phyloP scores from a whole-genome alignment of 2,329 filamentous ascomycete species.

The Sarocladium strictum region DNA sequence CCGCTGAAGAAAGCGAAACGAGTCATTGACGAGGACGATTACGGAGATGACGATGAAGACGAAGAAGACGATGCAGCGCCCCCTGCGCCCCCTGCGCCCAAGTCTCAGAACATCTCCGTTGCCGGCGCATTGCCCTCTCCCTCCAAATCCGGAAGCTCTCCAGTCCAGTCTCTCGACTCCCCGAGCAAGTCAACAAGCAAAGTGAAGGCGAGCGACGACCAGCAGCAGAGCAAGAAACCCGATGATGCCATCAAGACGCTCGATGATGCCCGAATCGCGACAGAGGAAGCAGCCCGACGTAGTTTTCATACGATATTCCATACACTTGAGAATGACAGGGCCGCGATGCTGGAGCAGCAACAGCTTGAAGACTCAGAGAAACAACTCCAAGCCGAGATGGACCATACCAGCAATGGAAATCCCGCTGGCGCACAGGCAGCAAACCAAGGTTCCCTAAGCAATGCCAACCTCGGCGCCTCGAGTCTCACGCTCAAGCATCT shows the following conservation, averaged over 20 bases:
- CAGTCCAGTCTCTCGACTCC: constrained; percentile 55
- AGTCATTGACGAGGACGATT: constrained; percentile 78
- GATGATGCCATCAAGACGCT: constrained; percentile 91
- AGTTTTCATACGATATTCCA: constrained; percentile 94
- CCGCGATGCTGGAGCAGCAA: constrained; percentile 96
- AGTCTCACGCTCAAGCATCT: constrained; percentile 95
- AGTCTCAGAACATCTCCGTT: constrained; percentile 42
- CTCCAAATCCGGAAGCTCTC: constrained; percentile 64
- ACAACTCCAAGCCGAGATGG: constrained; percentile 93
- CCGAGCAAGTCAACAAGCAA: constrained; percentile 53
- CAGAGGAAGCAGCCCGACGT: constrained; percentile 80
- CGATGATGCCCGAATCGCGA: constrained; percentile 85
- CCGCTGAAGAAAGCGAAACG: constrained; percentile 70
- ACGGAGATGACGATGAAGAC: constrained; percentile 78
- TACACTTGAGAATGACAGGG: constrained; percentile 88
- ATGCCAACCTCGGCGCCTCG: constrained; percentile 89
- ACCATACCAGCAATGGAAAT: constrained; percentile 51
- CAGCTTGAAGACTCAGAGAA: constrained; percentile 94
- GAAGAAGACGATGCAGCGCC: constrained; percentile 57
- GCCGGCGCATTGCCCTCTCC: constrained; percentile 58
- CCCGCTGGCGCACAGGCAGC: constrained; percentile 46
- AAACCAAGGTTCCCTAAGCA: constrained; percentile 85
- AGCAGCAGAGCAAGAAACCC: constrained; percentile 55
- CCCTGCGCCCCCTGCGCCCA: constrained; percentile 46
- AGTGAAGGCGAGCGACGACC: constrained; percentile 42